Conservation (phyloP, 1,284 basidiomycete genomes). For the Paramarasmius palmivorus region DNA sequence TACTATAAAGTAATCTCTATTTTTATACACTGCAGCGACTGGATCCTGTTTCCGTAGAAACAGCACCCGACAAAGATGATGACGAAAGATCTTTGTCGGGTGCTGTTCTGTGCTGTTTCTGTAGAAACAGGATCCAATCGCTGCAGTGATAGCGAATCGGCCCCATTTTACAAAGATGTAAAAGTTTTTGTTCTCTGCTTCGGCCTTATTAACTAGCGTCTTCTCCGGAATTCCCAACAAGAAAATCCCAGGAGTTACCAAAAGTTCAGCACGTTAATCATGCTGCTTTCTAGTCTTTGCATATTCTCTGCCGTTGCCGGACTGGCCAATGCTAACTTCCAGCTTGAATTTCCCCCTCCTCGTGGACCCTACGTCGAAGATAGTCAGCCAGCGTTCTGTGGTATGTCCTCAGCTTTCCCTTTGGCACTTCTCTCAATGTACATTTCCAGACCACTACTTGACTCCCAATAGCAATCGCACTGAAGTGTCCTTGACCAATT, state of each 20-base stretch:
- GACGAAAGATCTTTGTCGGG: too few relatives aligned
- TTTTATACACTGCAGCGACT: too few relatives aligned
- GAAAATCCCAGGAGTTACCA: not conserved
- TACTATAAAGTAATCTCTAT: too few relatives aligned
- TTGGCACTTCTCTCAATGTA: not conserved
- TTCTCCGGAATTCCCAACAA: too few relatives aligned
- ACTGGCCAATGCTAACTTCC: conserved; percentile 65
- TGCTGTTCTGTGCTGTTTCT: too few relatives aligned
- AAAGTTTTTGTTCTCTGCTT: too few relatives aligned
- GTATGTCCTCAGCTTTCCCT: conserved; percentile 28
- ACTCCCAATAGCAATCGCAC: conserved; percentile 48
- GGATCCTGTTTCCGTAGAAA: too few relatives aligned
- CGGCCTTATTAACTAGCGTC: too few relatives aligned
- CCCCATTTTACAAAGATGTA: too few relatives aligned
- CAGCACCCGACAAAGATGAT: too few relatives aligned
- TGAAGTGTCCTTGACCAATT: conserved; percentile 60
- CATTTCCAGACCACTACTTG: conserved; percentile 50
- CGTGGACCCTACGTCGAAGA: conserved; percentile 60
- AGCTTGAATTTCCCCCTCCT: conserved; percentile 63
- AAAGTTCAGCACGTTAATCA: not conserved
- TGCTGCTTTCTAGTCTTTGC: conserved; percentile 20
- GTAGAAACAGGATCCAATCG: too few relatives aligned
- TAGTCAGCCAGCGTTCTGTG: conserved; percentile 59
- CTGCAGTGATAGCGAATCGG: too few relatives aligned
- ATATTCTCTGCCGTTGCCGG: conserved; percentile 31